Conservation (phyloP, 1,139 yeast genomes). For the Pneumocystis oryctolagi region DNA sequence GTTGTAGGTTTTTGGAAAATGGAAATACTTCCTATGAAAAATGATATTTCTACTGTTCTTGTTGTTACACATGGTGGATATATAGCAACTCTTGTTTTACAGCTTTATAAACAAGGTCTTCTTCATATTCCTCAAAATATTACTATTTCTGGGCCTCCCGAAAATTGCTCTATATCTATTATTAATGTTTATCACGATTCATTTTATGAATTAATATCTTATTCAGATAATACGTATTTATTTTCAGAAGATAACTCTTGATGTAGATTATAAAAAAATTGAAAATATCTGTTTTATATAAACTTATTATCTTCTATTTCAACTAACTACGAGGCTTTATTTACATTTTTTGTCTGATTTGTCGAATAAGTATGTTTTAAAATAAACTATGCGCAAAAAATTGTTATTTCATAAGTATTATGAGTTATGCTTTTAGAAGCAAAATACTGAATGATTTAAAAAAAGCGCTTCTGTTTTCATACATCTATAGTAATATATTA, state of each 20-base stretch:
- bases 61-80: not conserved
- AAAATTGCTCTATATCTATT: not conserved
- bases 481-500: not conserved
- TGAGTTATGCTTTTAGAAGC: too few relatives aligned
- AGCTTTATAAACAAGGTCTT: not conserved
- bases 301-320: not conserved
- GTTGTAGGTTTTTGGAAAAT: not conserved
- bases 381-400: too few relatives aligned
- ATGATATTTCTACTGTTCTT: not conserved
- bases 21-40: not conserved
- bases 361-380: too few relatives aligned
- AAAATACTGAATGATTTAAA: not conserved
- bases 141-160: not conserved
- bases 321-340: not conserved
- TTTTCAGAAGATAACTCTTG: not conserved
- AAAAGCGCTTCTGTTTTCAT: not conserved
- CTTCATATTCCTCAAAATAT: not conserved
- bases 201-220: not conserved
- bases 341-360: not conserved
- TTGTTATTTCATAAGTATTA: not conserved
- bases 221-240: not conserved
- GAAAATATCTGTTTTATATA: not conserved
- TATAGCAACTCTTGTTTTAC: not conserved
- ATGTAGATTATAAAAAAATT: not conserved
- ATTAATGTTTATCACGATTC: not conserved